These are phyloP conservation scores for Capillidium heterosporum DNA, from an alignment of 371 early-diverging fungal genomes.

Conservation along the genomic window DNA sequence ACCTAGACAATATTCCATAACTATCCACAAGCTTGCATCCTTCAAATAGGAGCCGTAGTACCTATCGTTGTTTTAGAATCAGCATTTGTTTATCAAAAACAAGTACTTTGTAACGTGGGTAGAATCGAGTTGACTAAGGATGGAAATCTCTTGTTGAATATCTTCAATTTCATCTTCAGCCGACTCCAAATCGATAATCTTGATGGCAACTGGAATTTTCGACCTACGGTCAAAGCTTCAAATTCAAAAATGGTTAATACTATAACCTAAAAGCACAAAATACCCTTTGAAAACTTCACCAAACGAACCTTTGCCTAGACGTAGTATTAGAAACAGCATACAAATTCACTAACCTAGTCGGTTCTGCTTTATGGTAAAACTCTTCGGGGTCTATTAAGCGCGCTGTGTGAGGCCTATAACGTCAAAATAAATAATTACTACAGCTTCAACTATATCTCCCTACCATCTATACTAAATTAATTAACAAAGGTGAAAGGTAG, in stretches of 20 bases:
- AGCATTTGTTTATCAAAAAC: neutral
- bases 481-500: no score
- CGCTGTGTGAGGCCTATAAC: no score
- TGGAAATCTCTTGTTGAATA: slow-evolving; percentile 91
- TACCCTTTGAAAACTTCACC: slow-evolving; percentile 86
- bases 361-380: no score
- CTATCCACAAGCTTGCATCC: slow-evolving; percentile 75
- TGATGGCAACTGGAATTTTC: slow-evolving; percentile 73
- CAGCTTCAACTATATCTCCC: no score
- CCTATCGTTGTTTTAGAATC: slow-evolving; percentile 12
- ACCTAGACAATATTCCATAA: slow-evolving; percentile 86
- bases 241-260: slow-evolving; percentile 1
- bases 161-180: slow-evolving; percentile 97
- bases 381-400: no score
- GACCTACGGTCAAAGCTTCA: slow-evolving; percentile 58
- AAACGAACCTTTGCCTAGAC: slow-evolving; percentile 75
- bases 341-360: no score
- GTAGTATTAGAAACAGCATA: no score
- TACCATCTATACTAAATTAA: no score
- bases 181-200: slow-evolving; percentile 79
- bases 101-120: slow-evolving; percentile 69
- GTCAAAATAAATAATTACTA: no score
- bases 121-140: slow-evolving; percentile 86
- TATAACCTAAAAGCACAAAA: slow-evolving; percentile 3
- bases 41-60: slow-evolving; percentile 67